Evolutionary conservation across 2,329 filamentous ascomycete genomes (phyloP).

Genomic region (Sporothrix variecibatus): DNA sequence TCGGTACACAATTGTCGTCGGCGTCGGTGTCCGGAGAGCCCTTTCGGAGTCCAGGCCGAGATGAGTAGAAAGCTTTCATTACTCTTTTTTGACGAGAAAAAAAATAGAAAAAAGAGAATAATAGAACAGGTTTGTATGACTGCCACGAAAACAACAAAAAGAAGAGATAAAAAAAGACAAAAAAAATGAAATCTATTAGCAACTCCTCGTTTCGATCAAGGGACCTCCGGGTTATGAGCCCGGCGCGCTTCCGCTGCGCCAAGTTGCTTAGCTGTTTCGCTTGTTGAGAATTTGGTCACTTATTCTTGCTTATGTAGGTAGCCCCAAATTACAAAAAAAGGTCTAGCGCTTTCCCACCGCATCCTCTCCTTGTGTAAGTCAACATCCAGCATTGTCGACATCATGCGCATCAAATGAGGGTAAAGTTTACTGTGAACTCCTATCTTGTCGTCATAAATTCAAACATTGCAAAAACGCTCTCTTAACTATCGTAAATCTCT

Average conservation of each 20-base stretch:
- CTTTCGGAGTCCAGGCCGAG: background rate
- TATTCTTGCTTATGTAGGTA: background rate
- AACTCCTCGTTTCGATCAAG: slow-evolving; percentile 29
- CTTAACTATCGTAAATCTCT: background rate
- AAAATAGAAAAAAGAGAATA: background rate
- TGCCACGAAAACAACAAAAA: background rate
- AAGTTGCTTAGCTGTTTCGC: slow-evolving; percentile 25
- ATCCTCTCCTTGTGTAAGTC: background rate
- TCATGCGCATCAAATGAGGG: background rate
- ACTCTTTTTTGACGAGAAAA: too few species aligned
- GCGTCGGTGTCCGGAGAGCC: background rate
- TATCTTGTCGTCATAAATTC: background rate
- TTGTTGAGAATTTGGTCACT: background rate
- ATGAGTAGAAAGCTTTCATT: background rate
- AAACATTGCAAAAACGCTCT: background rate
- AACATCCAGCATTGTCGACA: background rate
- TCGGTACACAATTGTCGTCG: background rate
- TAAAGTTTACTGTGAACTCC: background rate
- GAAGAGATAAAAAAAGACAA: background rate
- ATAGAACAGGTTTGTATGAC: background rate
- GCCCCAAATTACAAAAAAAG: background rate
- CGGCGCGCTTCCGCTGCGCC: slow-evolving; percentile 30
- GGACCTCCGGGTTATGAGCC: slow-evolving; percentile 31
- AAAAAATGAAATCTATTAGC: background rate
- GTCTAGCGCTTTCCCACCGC: background rate